Evolutionary conservation across 768 basidiomycete genomes (phyloP).

Genomic region (Cantharellus anzutake): DNA sequence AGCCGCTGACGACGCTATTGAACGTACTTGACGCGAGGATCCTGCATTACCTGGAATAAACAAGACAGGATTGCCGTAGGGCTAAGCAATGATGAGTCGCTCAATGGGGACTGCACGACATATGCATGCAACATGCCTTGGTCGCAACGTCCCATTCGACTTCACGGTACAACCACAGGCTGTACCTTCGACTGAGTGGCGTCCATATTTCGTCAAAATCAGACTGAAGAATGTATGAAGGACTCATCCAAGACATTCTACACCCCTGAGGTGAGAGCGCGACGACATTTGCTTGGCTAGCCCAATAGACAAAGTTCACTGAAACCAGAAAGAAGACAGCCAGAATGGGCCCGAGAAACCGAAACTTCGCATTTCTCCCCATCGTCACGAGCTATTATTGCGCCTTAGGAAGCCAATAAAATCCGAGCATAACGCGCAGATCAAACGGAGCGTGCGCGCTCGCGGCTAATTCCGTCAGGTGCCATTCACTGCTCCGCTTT

Average conservation of each 20-base stretch:
- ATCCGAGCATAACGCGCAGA: too few species aligned
- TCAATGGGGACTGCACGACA: constrained; percentile 1
- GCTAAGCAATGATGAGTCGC: constrained; percentile 8
- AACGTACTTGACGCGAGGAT: constrained; percentile 81
- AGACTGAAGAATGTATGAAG: constrained; percentile 61
- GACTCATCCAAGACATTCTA: constrained; percentile 92
- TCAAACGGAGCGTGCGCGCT: too few species aligned
- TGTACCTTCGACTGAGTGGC: constrained; percentile 51
- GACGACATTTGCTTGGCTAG: constrained; percentile 5
- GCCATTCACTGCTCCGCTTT: too few species aligned
- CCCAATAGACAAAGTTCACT: too few species aligned
- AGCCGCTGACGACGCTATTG: constrained; percentile 80
- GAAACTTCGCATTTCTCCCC: too few species aligned
- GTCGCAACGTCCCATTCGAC: constrained; percentile 52
- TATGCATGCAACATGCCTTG: constrained; percentile 24
- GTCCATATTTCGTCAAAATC: constrained; percentile 52
- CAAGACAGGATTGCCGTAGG: constrained; percentile 60
- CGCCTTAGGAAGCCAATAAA: too few species aligned
- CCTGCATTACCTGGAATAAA: constrained; percentile 98
- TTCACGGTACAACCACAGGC: constrained; percentile 83
- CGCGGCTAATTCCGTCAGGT: too few species aligned
- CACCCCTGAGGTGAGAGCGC: constrained; percentile 69
- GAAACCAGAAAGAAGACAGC: too few species aligned
- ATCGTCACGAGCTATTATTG: too few species aligned
- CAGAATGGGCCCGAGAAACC: too few species aligned